Percentiles rank a stretch among this genome's conserved stretches.
Conservation (phyloP, 805 yeast species). For the Starmerella sp. region DNA sequence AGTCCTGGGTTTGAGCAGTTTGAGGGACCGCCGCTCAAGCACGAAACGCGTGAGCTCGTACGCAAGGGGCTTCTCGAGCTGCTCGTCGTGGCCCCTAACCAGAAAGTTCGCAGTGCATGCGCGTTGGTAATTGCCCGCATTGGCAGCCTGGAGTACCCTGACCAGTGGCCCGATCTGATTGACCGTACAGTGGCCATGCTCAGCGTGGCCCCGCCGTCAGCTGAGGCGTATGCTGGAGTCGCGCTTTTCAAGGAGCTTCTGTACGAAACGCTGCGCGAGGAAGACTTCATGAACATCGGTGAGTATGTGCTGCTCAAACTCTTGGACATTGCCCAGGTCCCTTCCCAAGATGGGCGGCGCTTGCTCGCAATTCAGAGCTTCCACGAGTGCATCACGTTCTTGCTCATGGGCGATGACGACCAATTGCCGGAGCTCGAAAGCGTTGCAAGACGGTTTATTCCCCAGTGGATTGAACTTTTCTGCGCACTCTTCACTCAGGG, state of each 20-base stretch:
- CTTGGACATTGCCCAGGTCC: slow-evolving; percentile 19
- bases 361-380: slow-evolving; percentile 28
- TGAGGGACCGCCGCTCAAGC: slow-evolving; percentile 51
- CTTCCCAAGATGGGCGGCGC: slow-evolving; percentile 1
- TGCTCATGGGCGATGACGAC: slow-evolving; percentile 25
- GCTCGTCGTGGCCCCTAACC: slow-evolving; percentile 37
- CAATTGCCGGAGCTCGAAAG: slow-evolving; percentile 19
- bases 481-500: slow-evolving; percentile 3
- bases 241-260: slow-evolving; percentile 50
- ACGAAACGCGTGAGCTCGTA: slow-evolving; percentile 40
- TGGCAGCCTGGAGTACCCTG: slow-evolving; percentile 85
- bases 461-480: slow-evolving; percentile 16
- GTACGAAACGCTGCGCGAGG: slow-evolving; percentile 77
- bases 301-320: slow-evolving; percentile 19
- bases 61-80: slow-evolving; percentile 43
- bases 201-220: slow-evolving; percentile 32
- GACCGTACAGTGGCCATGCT: slow-evolving; percentile 14
- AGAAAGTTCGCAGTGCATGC: slow-evolving; percentile 44
- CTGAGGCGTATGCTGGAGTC: slow-evolving; percentile 35
- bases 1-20: slow-evolving; percentile 70
- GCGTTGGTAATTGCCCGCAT: slow-evolving; percentile 73
- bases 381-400: slow-evolving; percentile 27
- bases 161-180: slow-evolving; percentile 76
- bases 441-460: slow-evolving; percentile 14
- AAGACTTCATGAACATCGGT: slow-evolving; percentile 70